phyloP scores from a whole-genome alignment of 768 basidiomycete species.

The Mycena maculata region DNA sequence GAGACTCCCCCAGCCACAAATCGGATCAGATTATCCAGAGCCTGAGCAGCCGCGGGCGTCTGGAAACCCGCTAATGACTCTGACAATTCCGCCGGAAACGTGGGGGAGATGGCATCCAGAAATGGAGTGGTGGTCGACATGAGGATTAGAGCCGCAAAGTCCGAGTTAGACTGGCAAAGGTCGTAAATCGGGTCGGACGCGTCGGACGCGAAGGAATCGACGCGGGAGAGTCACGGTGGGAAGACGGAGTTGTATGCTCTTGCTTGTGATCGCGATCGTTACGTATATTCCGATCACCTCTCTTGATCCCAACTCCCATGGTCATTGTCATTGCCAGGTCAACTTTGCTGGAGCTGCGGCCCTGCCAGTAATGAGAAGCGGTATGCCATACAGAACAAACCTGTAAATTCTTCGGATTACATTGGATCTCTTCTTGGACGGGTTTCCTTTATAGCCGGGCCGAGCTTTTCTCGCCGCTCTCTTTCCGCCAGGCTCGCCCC shows the following conservation, averaged over 20 bases:
- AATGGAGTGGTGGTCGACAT: slow-evolving; percentile 28
- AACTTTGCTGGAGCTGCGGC: too few relatives aligned
- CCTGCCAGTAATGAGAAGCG: too few relatives aligned
- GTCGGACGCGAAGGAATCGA: slow-evolving; percentile 14
- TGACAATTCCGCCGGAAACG: slow-evolving; percentile 19
- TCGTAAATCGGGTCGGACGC: not conserved
- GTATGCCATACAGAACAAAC: too few relatives aligned
- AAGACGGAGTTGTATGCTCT: not conserved
- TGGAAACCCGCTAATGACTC: slow-evolving; percentile 14
- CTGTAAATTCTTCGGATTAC: too few relatives aligned
- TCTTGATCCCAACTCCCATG: too few relatives aligned
- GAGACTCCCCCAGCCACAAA: slow-evolving; percentile 56
- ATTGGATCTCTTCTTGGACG: too few relatives aligned
- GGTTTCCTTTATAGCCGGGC: too few relatives aligned
- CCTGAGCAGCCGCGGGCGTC: slow-evolving; percentile 16
- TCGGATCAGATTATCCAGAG: slow-evolving; percentile 57
- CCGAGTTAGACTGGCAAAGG: not conserved
- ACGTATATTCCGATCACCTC: too few relatives aligned
- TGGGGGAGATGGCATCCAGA: slow-evolving; percentile 16
- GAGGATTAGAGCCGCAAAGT: not conserved
- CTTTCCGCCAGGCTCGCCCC: too few relatives aligned
- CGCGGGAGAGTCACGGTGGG: not conserved
- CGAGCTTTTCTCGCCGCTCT: too few relatives aligned
- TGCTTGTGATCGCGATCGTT: too few relatives aligned
- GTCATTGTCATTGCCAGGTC: too few relatives aligned